Conservation (phyloP, 106 monocot species). For the Dendrobium chrysotoxum region DNA sequence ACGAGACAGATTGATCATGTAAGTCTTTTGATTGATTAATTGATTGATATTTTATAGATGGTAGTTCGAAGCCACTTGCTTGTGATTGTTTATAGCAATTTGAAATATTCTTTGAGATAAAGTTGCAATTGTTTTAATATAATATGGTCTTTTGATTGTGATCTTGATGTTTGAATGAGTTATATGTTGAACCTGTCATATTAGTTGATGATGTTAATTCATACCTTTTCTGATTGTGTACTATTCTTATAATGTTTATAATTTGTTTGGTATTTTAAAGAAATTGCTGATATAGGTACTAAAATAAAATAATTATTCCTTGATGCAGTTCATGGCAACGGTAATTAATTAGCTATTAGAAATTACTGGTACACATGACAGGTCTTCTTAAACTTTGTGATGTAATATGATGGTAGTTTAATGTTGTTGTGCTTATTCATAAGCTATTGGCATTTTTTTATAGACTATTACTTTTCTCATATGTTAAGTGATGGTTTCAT, state of each 20-base stretch:
- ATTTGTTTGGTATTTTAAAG: not conserved
- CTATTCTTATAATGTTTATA: not conserved
- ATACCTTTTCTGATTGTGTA: not conserved
- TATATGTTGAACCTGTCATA: not conserved
- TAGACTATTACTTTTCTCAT: too few relatives aligned
- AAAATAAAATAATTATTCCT: not conserved
- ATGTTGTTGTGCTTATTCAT: too few relatives aligned
- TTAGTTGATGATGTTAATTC: not conserved
- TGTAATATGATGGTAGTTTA: not conserved
- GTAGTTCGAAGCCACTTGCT: too few relatives aligned
- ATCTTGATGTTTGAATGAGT: not conserved
- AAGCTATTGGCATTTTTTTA: too few relatives aligned
- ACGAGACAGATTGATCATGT: conserved; percentile 94
- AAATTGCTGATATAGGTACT: not conserved
- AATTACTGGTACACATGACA: not conserved
- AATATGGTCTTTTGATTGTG: not conserved
- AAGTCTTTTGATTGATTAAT: conserved; percentile 28
- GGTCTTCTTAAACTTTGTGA: not conserved
- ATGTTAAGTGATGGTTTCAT: too few relatives aligned
- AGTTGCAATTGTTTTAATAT: not conserved
- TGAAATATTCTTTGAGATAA: not conserved
- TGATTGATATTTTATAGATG: not conserved
- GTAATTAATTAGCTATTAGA: too few relatives aligned
- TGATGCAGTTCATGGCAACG: too few relatives aligned
- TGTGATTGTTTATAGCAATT: not conserved